Percentiles rank a stretch among this genome's conserved stretches.
Evolutionary conservation across 331 rosid species (phyloP).

Genomic region (Stylosanthes scabra): DNA sequence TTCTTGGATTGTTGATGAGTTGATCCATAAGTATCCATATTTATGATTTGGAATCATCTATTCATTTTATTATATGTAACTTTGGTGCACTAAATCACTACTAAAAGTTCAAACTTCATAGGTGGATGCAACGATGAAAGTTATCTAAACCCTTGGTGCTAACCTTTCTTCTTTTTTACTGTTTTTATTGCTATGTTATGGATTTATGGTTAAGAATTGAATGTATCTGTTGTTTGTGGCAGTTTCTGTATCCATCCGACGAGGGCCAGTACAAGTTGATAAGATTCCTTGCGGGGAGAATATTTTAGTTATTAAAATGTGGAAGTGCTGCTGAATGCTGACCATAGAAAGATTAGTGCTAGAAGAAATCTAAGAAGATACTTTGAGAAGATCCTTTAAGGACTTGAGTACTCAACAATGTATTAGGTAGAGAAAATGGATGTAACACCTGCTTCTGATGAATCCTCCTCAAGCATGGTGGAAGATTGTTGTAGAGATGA

Average conservation of each 20-base stretch:
- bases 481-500: conserved; percentile 43
- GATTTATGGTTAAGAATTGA: conserved; percentile 55
- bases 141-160: conserved; percentile 8
- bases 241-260: no score
- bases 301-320: conserved; percentile 54
- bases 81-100: background rate
- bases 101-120: background rate
- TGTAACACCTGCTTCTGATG: conserved; percentile 12
- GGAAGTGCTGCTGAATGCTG: conserved; percentile 40
- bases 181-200: conserved; percentile 45
- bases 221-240: conserved; percentile 66
- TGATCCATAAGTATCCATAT: background rate
- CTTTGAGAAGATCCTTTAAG: conserved; percentile 34
- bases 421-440: conserved; percentile 36
- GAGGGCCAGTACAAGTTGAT: conserved; percentile 60
- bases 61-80: background rate
- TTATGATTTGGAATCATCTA: conserved; percentile 2
- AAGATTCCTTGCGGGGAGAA: conserved; percentile 56
- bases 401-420: conserved; percentile 34
- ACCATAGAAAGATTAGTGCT: conserved; percentile 13
- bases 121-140: background rate
- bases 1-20: background rate
- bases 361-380: conserved; percentile 33
- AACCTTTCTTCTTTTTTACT: conserved; percentile 32
- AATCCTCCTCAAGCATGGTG: conserved; percentile 37